A percentile compares a stretch with the other conserved stretches of the same genome.
These are phyloP conservation scores for Zychaea mexicana DNA, from an alignment of 371 early-diverging fungal species.

Conservation along the genomic window DNA sequence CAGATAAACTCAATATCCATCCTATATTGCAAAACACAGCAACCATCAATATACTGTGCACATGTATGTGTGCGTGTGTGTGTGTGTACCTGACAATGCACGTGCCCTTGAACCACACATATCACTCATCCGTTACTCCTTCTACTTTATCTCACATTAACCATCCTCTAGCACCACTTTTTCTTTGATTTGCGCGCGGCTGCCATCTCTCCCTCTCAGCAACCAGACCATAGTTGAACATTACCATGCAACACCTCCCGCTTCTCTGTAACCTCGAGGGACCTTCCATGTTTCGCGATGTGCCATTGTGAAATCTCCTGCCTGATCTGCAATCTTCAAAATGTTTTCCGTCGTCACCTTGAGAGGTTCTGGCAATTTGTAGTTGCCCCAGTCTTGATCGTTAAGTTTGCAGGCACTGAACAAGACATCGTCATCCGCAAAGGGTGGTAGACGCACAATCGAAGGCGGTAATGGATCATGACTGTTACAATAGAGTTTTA, in stretches of 20 bases:
- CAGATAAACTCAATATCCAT: slow-evolving; percentile 50
- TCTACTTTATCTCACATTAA: too few species aligned
- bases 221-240: not conserved
- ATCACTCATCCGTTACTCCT: too few species aligned
- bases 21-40: slow-evolving; percentile 19
- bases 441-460: slow-evolving; percentile 37
- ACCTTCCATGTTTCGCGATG: slow-evolving; percentile 49
- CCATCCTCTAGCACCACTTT: too few species aligned
- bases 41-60: too few species aligned
- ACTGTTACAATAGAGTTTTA: slow-evolving; percentile 3
- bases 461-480: slow-evolving; percentile 42
- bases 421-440: slow-evolving; percentile 39
- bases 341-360: slow-evolving; percentile 31
- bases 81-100: too few species aligned
- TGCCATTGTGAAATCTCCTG: slow-evolving; percentile 51
- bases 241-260: slow-evolving; percentile 49
- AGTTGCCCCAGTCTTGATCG: slow-evolving; percentile 43
- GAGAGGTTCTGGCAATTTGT: slow-evolving; percentile 21
- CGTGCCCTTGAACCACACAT: too few species aligned
- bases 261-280: slow-evolving; percentile 43
- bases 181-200: not conserved
- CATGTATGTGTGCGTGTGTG: too few species aligned
- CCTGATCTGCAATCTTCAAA: slow-evolving; percentile 37
- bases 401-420: slow-evolving; percentile 34
- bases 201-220: not conserved